Percentiles rank a stretch among this genome's conserved stretches.
Conservation (phyloP, 257 asterid genomes). For the Solanum clarkiae region DNA sequence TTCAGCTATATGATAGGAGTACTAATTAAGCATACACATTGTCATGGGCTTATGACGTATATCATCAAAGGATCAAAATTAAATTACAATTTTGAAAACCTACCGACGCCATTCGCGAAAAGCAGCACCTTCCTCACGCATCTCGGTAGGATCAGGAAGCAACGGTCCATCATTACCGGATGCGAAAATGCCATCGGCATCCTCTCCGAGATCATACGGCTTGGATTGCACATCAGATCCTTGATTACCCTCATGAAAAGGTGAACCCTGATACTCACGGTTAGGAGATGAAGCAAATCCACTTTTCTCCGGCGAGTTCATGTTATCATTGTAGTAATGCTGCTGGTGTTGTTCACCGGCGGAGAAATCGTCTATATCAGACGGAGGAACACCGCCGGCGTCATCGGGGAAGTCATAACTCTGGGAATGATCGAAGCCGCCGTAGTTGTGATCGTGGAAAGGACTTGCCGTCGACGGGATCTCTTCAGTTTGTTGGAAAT, state of each 20-base stretch:
- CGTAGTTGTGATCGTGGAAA: constrained; percentile 14
- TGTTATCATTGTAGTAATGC: constrained; percentile 1
- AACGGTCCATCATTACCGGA: constrained; percentile 46
- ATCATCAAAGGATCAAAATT: not conserved
- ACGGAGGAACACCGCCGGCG: constrained; percentile 20
- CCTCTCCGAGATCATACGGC: constrained; percentile 36
- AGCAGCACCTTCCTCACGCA: constrained; percentile 81
- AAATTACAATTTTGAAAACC: not conserved
- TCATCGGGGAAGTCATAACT: constrained; percentile 3
- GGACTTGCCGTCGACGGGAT: constrained; percentile 14
- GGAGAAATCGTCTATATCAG: constrained; percentile 20
- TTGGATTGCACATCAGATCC: constrained; percentile 20
- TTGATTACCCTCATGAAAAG: constrained; percentile 7
- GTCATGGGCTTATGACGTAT: not conserved
- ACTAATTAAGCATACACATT: not conserved
- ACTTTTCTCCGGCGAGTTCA: constrained; percentile 22
- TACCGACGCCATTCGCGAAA: constrained; percentile 99
- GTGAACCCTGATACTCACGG: constrained; percentile 8
- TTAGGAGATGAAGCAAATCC: constrained; percentile 14
- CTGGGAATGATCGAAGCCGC: constrained; percentile 13
- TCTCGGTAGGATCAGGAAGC: constrained; percentile 77
- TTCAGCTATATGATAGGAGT: not conserved
- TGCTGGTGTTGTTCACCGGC: not conserved
- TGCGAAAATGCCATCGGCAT: constrained; percentile 46
- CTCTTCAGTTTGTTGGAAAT: constrained; percentile 40